A percentile compares a stretch with the other conserved stretches of the same genome.
These are phyloP conservation scores for Bacterosira constricta DNA, from an alignment of 108 stramenopile species.

Conservation along the genomic window DNA sequence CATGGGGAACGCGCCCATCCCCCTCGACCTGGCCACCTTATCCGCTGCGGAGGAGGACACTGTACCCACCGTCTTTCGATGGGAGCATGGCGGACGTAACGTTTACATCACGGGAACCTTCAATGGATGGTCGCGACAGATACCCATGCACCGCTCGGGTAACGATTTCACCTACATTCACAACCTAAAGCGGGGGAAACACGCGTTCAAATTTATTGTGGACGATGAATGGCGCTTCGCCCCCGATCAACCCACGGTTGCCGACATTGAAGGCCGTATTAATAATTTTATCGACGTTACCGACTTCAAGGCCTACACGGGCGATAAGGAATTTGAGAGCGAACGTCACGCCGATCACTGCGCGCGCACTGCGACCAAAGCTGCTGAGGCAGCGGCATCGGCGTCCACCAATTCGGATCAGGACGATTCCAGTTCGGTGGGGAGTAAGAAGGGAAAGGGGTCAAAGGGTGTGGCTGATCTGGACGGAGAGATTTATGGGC, in stretches of 20 bases:
- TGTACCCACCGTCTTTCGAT: constrained; percentile 97
- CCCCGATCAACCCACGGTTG: constrained; percentile 96
- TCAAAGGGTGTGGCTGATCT: constrained; percentile 43
- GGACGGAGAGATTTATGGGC: constrained; percentile 88
- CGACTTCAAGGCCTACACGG: constrained; percentile 95
- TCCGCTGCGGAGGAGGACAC: constrained; percentile 80
- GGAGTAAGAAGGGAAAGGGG: constrained; percentile 4
- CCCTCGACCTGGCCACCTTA: constrained; percentile 37
- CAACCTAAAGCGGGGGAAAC: constrained; percentile 94
- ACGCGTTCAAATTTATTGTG: constrained; percentile 99
- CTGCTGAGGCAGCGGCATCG: constrained; percentile 29
- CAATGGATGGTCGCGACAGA: constrained; percentile 97
- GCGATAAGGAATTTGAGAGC: constrained; percentile 89
- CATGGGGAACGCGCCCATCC: background rate
- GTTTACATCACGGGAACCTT: constrained; percentile 99
- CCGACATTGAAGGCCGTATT: constrained; percentile 97
- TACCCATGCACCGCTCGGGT: constrained; percentile 99
- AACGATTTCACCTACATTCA: constrained; percentile 99
- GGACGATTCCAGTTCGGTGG: constrained; percentile 5
- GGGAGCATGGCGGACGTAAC: constrained; percentile 98
- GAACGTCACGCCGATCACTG: constrained; percentile 80
- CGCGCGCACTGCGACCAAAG: constrained; percentile 17
- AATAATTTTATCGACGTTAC: constrained; percentile 99
- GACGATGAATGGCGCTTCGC: constrained; percentile 99
- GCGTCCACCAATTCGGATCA: background rate